Percentiles rank a stretch among this genome's conserved stretches.
phyloP scores from a whole-genome alignment of 2,329 filamentous ascomycete genomes.

The Chrysoporthe puriensis region DNA sequence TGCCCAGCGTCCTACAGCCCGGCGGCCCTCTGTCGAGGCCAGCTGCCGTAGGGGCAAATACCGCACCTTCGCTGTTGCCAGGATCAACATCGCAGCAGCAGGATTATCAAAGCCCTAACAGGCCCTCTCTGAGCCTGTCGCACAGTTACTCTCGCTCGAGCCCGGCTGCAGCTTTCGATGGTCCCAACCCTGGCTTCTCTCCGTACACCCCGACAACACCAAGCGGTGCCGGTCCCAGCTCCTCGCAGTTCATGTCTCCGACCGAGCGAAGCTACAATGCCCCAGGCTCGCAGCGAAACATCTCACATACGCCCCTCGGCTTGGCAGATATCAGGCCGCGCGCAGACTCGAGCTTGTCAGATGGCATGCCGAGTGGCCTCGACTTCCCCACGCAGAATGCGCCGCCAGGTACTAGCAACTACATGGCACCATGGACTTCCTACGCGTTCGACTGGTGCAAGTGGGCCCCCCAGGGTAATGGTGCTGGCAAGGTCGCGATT shows the following conservation, averaged over 20 bases:
- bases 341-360: slow-evolving; percentile 78
- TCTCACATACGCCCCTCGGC: slow-evolving; percentile 85
- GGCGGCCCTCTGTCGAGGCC: slow-evolving; percentile 43
- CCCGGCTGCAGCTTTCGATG: slow-evolving; percentile 64
- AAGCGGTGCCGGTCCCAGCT: slow-evolving; percentile 52
- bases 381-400: slow-evolving; percentile 69
- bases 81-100: slow-evolving; percentile 50
- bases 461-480: slow-evolving; percentile 80
- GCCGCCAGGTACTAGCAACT: slow-evolving; percentile 81
- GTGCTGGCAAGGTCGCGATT: slow-evolving; percentile 89
- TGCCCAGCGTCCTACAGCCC: slow-evolving; percentile 63
- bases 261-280: slow-evolving; percentile 59
- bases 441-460: slow-evolving; percentile 99
- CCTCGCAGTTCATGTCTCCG: slow-evolving; percentile 68
- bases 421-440: slow-evolving; percentile 90
- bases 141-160: slow-evolving; percentile 86
- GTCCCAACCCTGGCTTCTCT: slow-evolving; percentile 47
- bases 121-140: slow-evolving; percentile 66
- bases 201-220: slow-evolving; percentile 69
- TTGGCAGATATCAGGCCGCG: slow-evolving; percentile 89
- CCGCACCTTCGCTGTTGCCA: slow-evolving; percentile 52
- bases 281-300: slow-evolving; percentile 61
- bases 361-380: slow-evolving; percentile 65
- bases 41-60: slow-evolving; percentile 44
- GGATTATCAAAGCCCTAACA: slow-evolving; percentile 66